Evolutionary conservation across 1,284 basidiomycete species (phyloP), one percentile per base, ranked within the genome.

Genomic region (Leccinum ponderosum): DNA sequence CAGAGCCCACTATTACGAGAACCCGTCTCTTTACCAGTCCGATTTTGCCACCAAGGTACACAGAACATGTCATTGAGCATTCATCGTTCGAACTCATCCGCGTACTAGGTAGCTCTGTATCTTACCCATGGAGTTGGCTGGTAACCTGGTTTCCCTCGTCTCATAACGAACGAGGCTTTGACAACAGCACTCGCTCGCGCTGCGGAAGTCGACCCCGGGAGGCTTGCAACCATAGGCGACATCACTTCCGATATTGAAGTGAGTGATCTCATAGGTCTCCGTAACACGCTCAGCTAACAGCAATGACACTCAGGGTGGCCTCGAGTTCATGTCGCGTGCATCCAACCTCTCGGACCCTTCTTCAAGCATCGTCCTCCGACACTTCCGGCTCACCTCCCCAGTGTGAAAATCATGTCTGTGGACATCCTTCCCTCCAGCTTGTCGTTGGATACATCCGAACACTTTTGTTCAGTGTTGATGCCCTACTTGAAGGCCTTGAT

Each of bases 401-500:
- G 81, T 0, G 81, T 93, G 3, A 85, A 89, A 56, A 86, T 95
- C 68, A 93, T 94, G 84, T 85, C 91, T 0, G 89, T 95, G 55
- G 94, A 97, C 69, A 96, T 97, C 65, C 83, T 96, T 3, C 94
- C 94, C 0, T 85, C 94, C 0, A 86, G 90, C 57, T 81, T 97
- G 14, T 91, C 94, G 25, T 77, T 85, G 53, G 94, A 96, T 25
- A 5, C 25, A 25, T 25, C 25, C 4, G 25, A 25, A 25, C 25
- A 25, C 25, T 25, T 25, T 25, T 25, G 25, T 25, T 1, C 5
- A 25, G 5, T 66, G 5, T 77, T 95, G 15, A 64, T 82, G 53
- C 89, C 90, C 3, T 95, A 95, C 70, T 74, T 97, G 59, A 76
- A 81, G 37, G 73, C 80, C n/a, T 70, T 90, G 31, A 78, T 92